phyloP scores from a whole-genome alignment of 805 yeast species.

The Metschnikowia dekortorum region DNA sequence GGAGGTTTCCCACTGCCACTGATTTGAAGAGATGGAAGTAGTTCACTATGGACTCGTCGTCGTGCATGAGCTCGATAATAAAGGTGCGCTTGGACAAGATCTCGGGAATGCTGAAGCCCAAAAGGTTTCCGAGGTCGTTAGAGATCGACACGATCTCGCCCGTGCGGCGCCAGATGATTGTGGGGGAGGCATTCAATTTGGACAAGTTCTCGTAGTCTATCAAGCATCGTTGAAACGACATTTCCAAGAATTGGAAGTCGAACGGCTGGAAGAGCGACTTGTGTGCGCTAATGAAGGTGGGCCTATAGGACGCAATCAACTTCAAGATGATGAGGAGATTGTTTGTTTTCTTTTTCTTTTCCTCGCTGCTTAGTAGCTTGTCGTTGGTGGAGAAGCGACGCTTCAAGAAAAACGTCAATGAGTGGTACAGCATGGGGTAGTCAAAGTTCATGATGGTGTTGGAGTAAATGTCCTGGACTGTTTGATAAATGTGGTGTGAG shows the following conservation, averaged over 20 bases:
- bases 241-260: slow-evolving; percentile 53
- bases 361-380: slow-evolving; percentile 23
- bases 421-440: slow-evolving; percentile 61
- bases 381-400: slow-evolving; percentile 52
- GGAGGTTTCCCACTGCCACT: slow-evolving; percentile 65
- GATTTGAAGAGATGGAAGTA: slow-evolving; percentile 70
- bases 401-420: slow-evolving; percentile 51
- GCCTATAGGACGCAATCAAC: slow-evolving; percentile 63
- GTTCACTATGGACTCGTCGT: slow-evolving; percentile 66
- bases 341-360: slow-evolving; percentile 26
- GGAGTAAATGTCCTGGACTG: slow-evolving; percentile 46
- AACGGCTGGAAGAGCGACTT: slow-evolving; percentile 62
- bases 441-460: slow-evolving; percentile 49
- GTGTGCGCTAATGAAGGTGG: slow-evolving; percentile 74
- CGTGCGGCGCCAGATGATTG: slow-evolving; percentile 80
- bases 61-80: slow-evolving; percentile 73
- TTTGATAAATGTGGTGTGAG: slow-evolving; percentile 51
- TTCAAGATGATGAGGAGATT: slow-evolving; percentile 44
- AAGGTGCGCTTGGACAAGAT: slow-evolving; percentile 57
- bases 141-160: slow-evolving; percentile 81
- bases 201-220: slow-evolving; percentile 43
- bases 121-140: slow-evolving; percentile 64
- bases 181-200: slow-evolving; percentile 64
- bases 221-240: slow-evolving; percentile 42
- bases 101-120: slow-evolving; percentile 59